Conservation (phyloP, 495 filamentous ascomycete genomes). For the Neurospora sp. region DNA sequence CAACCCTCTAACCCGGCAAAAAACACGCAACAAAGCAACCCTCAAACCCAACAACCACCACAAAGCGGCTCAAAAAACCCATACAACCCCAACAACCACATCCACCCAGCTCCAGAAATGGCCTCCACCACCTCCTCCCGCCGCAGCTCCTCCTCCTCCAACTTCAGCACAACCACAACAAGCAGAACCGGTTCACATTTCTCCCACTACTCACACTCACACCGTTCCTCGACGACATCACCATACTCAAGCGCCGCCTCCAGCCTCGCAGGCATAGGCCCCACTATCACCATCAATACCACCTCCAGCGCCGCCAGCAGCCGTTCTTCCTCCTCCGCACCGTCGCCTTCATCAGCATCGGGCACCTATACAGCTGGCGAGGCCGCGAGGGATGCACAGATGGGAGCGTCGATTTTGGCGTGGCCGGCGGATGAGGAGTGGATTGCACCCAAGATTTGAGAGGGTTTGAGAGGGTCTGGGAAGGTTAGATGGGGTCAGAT, state of each 20-base stretch:
- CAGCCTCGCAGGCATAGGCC: background rate
- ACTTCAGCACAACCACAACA: background rate
- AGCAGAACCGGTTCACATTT: background rate
- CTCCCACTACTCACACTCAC: background rate
- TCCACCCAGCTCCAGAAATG: background rate
- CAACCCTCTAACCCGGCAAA: background rate
- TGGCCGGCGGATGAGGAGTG: constrained; percentile 22
- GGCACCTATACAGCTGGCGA: constrained; percentile 15
- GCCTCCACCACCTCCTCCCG: background rate
- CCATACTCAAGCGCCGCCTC: background rate
- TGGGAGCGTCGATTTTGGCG: constrained; percentile 17
- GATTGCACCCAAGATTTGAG: constrained; percentile 2
- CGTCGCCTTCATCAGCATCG: background rate
- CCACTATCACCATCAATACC: background rate
- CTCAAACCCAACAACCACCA: background rate
- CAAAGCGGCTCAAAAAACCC: background rate
- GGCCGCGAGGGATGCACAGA: constrained; percentile 14
- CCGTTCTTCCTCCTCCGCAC: background rate
- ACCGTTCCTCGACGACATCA: background rate
- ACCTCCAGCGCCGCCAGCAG: background rate
- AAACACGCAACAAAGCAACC: background rate
- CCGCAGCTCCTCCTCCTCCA: background rate
- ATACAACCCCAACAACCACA: background rate
- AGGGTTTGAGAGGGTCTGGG: background rate
- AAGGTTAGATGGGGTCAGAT: too few relatives aligned